Evolutionary conservation across 768 basidiomycete genomes (phyloP).

Genomic region (Boletus reticulatus): DNA sequence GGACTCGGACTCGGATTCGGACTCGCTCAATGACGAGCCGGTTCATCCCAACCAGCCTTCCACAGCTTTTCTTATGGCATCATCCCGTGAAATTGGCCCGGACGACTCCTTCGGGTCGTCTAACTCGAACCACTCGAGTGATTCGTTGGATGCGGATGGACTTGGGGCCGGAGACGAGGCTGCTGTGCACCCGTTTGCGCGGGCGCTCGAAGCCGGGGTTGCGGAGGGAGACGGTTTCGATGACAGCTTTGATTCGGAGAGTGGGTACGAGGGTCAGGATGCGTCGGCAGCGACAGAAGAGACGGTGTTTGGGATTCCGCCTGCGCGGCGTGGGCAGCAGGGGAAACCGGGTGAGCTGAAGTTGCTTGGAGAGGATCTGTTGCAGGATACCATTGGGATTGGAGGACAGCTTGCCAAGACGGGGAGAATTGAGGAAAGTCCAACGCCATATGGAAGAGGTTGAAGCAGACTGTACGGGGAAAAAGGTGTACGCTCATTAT

Average conservation of each 20-base stretch:
- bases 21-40: slow-evolving; percentile 54
- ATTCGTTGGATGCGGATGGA: slow-evolving; percentile 50
- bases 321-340: slow-evolving; percentile 42
- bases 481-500: too few species aligned
- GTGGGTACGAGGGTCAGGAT: slow-evolving; percentile 29
- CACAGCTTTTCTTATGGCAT: slow-evolving; percentile 67
- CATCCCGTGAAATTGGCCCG: slow-evolving; percentile 30
- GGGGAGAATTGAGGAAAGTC: slow-evolving; percentile 60
- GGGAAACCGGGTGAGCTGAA: slow-evolving; percentile 36
- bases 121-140: slow-evolving; percentile 58
- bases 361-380: slow-evolving; percentile 60
- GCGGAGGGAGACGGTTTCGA: slow-evolving; percentile 47
- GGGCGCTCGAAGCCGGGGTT: slow-evolving; percentile 25
- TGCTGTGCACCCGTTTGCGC: slow-evolving; percentile 61
- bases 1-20: slow-evolving; percentile 42
- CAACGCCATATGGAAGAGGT: slow-evolving; percentile 48
- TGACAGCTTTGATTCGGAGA: slow-evolving; percentile 51
- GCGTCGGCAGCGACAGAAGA: slow-evolving; percentile 44
- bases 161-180: slow-evolving; percentile 36
- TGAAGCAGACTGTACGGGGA: not conserved
- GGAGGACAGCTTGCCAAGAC: slow-evolving; percentile 48
- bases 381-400: slow-evolving; percentile 64
- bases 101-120: slow-evolving; percentile 43
- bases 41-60: slow-evolving; percentile 63
- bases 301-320: slow-evolving; percentile 70